Conservation (phyloP, 345 rosid species). For the Hypericum androsaemum region DNA sequence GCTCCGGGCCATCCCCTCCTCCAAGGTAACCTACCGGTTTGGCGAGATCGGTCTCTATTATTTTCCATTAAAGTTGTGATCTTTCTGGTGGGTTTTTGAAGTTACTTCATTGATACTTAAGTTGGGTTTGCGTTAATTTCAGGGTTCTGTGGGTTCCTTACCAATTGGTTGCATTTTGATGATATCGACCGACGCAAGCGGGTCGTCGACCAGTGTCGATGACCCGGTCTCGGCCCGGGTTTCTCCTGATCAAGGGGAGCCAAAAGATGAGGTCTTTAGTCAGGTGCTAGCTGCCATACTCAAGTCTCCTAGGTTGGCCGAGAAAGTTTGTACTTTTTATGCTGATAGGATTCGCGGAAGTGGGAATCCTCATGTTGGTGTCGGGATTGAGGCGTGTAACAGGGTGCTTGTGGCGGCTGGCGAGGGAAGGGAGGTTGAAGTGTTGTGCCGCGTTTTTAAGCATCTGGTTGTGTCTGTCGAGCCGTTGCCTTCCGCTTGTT, state of each 20-base stretch:
- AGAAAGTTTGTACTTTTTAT: constrained; percentile 23
- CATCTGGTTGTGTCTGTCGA: constrained; percentile 28
- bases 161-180: no score
- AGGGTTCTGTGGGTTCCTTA: no score
- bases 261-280: constrained; percentile 22
- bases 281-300: constrained; percentile 19
- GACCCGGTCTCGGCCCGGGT: constrained; percentile 24
- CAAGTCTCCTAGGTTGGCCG: constrained; percentile 18
- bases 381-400: constrained; percentile 37
- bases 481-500: constrained; percentile 43
- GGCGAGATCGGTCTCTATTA: no score
- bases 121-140: no score
- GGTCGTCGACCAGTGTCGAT: no score
- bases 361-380: constrained; percentile 40
- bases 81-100: no score
- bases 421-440: constrained; percentile 21
- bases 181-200: no score
- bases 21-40: no score
- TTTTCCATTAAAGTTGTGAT: no score
- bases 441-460: constrained; percentile 35
- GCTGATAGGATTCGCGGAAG: constrained; percentile 32
- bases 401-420: constrained; percentile 33
- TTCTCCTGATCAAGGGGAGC: constrained; percentile 25
- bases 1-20: no score
- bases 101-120: no score